These are phyloP conservation scores for Manihot esculenta DNA, from an alignment of 441 rosid species.

Conservation along the genomic window DNA sequence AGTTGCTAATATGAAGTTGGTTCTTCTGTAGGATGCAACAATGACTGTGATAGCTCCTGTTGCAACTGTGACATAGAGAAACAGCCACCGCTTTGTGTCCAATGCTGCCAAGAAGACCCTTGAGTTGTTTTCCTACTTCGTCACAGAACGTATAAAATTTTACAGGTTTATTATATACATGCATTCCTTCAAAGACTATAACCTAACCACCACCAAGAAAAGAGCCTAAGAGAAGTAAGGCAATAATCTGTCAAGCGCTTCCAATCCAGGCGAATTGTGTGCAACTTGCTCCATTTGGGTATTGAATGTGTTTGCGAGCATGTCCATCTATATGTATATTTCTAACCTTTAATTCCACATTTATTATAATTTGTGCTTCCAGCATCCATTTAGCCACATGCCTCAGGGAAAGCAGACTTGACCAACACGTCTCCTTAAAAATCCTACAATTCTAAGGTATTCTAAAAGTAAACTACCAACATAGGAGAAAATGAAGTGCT, in stretches of 20 bases:
- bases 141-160: neutral
- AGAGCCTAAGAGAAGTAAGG: no score
- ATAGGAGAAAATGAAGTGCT: neutral
- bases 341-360: no score
- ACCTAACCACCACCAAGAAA: no score
- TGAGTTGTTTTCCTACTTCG: constrained; percentile 15
- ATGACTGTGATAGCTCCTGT: constrained; percentile 68
- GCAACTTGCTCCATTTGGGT: no score
- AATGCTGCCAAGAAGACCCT: constrained; percentile 55
- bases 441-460: neutral
- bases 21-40: constrained; percentile 59
- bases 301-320: no score
- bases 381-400: no score
- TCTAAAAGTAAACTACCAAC: neutral
- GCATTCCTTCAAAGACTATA: neutral
- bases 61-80: constrained; percentile 62
- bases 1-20: neutral
- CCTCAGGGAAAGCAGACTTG: no score
- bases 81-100: constrained; percentile 71
- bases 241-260: no score
- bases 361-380: no score
- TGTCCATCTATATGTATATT: no score
- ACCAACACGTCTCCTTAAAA: no score
- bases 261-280: no score
- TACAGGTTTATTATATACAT: neutral